Evolutionary conservation across 257 asterid species (phyloP).

Genomic region (Solanum lignicaule): DNA sequence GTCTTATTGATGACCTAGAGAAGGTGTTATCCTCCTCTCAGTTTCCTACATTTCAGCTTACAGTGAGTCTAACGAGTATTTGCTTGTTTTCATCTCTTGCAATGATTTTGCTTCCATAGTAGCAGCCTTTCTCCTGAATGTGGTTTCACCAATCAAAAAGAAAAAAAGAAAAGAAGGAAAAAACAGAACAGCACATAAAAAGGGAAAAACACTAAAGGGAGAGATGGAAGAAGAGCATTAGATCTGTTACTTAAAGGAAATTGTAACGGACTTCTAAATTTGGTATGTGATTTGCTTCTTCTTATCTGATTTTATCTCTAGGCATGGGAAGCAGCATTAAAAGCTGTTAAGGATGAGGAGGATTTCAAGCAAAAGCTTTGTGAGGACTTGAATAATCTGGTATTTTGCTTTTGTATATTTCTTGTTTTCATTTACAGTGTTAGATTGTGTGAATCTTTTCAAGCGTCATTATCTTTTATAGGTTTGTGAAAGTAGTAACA

Average conservation of each 20-base stretch:
- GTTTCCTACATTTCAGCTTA: neutral
- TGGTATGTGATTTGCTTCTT: neutral
- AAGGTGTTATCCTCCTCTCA: neutral
- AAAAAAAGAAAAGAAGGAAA: neutral
- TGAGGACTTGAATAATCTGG: constrained; percentile 65
- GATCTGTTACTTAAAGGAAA: neutral
- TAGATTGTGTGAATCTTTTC: neutral
- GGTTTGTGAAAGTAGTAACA: constrained; percentile 80
- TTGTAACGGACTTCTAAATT: neutral
- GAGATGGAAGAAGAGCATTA: neutral
- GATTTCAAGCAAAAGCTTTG: constrained; percentile 60
- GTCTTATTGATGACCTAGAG: neutral
- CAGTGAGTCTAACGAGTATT: neutral
- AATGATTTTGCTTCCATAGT: neutral
- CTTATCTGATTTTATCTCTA: constrained; percentile 8
- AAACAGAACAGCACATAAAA: neutral
- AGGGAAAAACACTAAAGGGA: neutral
- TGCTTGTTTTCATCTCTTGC: neutral
- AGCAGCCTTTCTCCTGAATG: neutral
- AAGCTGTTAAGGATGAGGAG: constrained; percentile 73
- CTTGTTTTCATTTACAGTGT: neutral
- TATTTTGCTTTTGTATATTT: constrained; percentile 11
- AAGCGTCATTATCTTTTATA: constrained; percentile 18
- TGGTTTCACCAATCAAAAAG: neutral
- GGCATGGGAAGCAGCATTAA: constrained; percentile 77